Evolutionary conservation across 163 green algal species (phyloP), one percentile per base, ranked within the genome.

Genomic region (Trebouxia gelatinosa): DNA sequence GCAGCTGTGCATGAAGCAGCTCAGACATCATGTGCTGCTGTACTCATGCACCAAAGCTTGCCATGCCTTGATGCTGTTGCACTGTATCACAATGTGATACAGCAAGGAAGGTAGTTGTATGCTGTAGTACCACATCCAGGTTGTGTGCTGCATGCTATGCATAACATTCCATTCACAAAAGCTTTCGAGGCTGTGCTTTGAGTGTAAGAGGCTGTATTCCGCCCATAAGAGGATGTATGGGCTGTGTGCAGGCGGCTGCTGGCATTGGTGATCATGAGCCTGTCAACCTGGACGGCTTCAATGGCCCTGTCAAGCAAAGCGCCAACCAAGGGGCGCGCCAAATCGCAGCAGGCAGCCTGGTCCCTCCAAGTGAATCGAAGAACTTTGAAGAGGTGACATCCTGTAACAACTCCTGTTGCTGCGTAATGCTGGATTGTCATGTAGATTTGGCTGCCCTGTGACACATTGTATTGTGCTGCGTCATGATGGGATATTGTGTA

Each of bases 231-330:
- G 48, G 48, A 2, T 3, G 48, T 3, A 19, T 59, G 48, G 19
- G 13, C 57, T 3, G 2, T 32, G 38, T 84, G 70, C 50, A 85
- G 76, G 77, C 81, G 13, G 74, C 86, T 76, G 84, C 84, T 17
- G 59, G 29, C 5, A 39, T 84, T 70, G 57, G 64, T 2, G 81
- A 83, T 26, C 58, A 84, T n/a, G 70, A 65, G 7, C 43, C 71
- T 35, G 38, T 77, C 26, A 46, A 77, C 29, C 28, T 74, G 51
- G 50, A 7, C 38, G 50, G 19, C 67, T 78, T 31, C 32, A 66
- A 29, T 67, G 86, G n/a, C 67, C 78, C 19, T 35, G 37, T 5
- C 81, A 86, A 39, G 68, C 80, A 7, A 68, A 51, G 43, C 43
- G 74, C 16, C 83, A n/a, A n/a, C n/a, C n/a, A n/a, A n/a, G n/a